Evolutionary conservation across 106 monocot species (phyloP), one percentile per base, ranked within the genome.

Genomic region (Phalaenopsis equestris): DNA sequence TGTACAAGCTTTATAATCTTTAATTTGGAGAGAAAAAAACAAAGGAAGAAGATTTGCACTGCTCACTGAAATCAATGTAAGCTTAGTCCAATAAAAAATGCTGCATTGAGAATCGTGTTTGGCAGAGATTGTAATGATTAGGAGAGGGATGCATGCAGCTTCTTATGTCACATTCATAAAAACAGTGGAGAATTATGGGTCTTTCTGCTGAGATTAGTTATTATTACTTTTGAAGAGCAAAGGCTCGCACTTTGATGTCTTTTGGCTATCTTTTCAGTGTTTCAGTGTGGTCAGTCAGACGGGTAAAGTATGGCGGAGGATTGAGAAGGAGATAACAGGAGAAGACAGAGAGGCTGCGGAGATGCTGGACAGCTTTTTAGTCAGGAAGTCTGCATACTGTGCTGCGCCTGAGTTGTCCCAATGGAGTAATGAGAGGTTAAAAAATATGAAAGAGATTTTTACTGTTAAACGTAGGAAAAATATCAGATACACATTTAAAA

Each of bases 121-220:
- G 70, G 6, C 70, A 70, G 70, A 19, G 15, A 70, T 70, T 39
- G 3, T 70, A 70, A 70, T 70, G 70, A 70, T 70, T 70, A 70
- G 70, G 39, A 70, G 38, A 70, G 70, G 21, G 61, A 61, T 61
- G 61, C 61, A 61, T 61, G 61, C 61, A 61, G 21, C 18, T 61
- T 21, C 5, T 61, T 19, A 21, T 61, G 61, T 61, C 61, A 5
- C n/a, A 19, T 52, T 52, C 52, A 12, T 52, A 15, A 52, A 21
- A 61, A n/a, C 61, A 21, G 2, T 61, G n/a, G n/a, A 6, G 21
- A n/a, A 21, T 61, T 61, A 61, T 61, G 4, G n/a, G 61, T 6
- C 61, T 61, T 61, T 61, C 61, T 21, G 21, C 61, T 61, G 61
- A 21, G 61, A 61, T 61, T 61, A 18, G 61, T 61, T 61, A 61